These are phyloP conservation scores for Citrus australasica DNA, from an alignment of 345 rosid species.

Conservation along the genomic window DNA sequence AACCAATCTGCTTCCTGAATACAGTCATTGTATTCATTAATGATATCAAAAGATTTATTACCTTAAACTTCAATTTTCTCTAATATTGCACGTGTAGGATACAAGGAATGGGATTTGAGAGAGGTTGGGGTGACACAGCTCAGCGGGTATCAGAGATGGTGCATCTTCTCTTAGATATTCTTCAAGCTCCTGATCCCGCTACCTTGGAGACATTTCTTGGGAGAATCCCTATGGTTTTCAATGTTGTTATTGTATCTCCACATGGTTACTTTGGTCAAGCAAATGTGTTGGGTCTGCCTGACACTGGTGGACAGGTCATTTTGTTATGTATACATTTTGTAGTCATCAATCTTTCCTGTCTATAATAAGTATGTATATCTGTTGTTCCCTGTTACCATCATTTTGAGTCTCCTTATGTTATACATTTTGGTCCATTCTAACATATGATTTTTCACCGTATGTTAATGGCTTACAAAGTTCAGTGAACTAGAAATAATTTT, in stretches of 20 bases:
- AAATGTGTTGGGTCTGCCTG: conserved; percentile 60
- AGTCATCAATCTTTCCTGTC: neutral
- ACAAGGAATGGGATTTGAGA: conserved; percentile 63
- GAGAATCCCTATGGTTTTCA: conserved; percentile 63
- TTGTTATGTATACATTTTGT: neutral
- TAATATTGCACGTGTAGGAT: conserved; percentile 20
- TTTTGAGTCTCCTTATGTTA: neutral
- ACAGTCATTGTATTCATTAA: neutral
- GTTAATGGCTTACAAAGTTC: neutral
- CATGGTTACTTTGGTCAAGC: conserved; percentile 71
- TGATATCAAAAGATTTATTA: neutral
- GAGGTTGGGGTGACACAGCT: conserved; percentile 61
- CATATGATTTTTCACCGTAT: neutral
- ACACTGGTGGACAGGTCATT: conserved; percentile 60
- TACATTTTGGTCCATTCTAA: neutral
- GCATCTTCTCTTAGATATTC: conserved; percentile 58
- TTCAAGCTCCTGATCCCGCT: conserved; percentile 64
- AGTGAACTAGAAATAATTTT: neutral
- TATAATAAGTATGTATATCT: neutral
- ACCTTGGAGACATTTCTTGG: conserved; percentile 61
- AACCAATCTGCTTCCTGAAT: neutral
- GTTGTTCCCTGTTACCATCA: neutral
- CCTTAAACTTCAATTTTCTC: neutral
- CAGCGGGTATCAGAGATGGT: conserved; percentile 43
- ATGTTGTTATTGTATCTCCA: conserved; percentile 58